phyloP scores from a whole-genome alignment of 2,329 filamentous ascomycete genomes.

The Fusarium tjaetaba region DNA sequence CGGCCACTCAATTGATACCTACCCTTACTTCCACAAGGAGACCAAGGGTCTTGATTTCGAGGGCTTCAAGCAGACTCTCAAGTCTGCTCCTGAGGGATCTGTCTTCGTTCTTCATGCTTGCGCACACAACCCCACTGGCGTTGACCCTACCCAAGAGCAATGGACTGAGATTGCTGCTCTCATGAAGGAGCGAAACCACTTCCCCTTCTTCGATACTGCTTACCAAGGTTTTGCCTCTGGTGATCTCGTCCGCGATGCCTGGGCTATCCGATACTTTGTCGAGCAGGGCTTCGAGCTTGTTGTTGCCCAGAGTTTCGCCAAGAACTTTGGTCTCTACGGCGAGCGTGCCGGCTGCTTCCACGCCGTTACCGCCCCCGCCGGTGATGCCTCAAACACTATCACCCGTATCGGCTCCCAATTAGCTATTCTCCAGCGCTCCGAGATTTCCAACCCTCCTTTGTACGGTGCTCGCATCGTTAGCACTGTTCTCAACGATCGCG shows the following conservation, averaged over 20 bases:
- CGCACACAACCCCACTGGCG: constrained; percentile 97
- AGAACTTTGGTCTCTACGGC: constrained; percentile 97
- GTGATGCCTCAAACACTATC: constrained; percentile 71
- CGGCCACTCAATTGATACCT: constrained; percentile 77
- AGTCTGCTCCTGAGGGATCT: constrained; percentile 78
- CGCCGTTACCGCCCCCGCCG: constrained; percentile 78
- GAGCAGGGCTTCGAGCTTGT: constrained; percentile 90
- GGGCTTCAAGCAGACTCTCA: constrained; percentile 80
- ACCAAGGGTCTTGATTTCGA: constrained; percentile 93
- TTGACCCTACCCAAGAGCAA: constrained; percentile 92
- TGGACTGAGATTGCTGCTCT: constrained; percentile 89
- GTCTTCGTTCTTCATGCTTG: constrained; percentile 94
- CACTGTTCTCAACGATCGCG: constrained; percentile 82
- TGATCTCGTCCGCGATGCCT: constrained; percentile 83
- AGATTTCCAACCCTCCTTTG: constrained; percentile 96
- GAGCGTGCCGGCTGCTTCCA: constrained; percentile 98
- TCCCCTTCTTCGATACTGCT: constrained; percentile 98
- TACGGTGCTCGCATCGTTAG: constrained; percentile 93
- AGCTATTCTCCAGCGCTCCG: constrained; percentile 92
- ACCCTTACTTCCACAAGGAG: constrained; percentile 92
- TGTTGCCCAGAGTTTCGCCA: constrained; percentile 93
- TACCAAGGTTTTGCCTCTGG: constrained; percentile 99
- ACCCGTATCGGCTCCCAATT: constrained; percentile 84
- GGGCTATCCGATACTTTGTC: constrained; percentile 93
- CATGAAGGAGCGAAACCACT: constrained; percentile 81